These are phyloP conservation scores for Vinca minor DNA, from an alignment of 257 asterid genomes.

Conservation along the genomic window DNA sequence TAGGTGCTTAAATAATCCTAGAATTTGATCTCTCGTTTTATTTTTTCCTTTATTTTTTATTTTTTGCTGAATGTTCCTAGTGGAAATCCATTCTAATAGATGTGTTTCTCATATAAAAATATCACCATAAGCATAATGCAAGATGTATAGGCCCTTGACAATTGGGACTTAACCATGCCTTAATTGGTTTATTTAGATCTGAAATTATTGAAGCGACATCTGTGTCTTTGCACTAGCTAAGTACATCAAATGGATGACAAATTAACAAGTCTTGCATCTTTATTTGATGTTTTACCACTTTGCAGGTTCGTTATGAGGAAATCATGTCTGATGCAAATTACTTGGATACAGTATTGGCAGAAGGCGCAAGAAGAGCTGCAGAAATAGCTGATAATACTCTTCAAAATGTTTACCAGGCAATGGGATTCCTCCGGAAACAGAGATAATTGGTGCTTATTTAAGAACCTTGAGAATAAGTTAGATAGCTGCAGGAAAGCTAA, in stretches of 20 bases:
- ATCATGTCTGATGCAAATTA: slow-evolving; percentile 55
- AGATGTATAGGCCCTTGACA: not conserved
- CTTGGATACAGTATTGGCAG: slow-evolving; percentile 62
- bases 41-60: no score
- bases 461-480: not conserved
- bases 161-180: not conserved
- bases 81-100: not conserved
- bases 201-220: not conserved
- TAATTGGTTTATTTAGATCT: not conserved
- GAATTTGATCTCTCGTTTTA: no score
- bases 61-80: no score
- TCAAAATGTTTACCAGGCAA: slow-evolving; percentile 64
- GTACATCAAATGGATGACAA: not conserved
- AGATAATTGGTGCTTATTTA: slow-evolving; percentile 5
- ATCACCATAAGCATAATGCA: not conserved
- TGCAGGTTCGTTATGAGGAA: slow-evolving; percentile 67
- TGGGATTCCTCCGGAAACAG: slow-evolving; percentile 76
- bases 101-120: not conserved
- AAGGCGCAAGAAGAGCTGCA: slow-evolving; percentile 75
- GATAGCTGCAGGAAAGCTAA: slow-evolving; percentile 11
- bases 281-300: slow-evolving; percentile 7
- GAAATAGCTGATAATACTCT: slow-evolving; percentile 66
- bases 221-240: no score
- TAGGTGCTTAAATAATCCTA: not conserved
- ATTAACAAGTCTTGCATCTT: not conserved